Evolutionary conservation across 1,139 yeast species (phyloP), one percentile per base, ranked within the genome.

Genomic region (Suzukiozyma palmioleophila): DNA sequence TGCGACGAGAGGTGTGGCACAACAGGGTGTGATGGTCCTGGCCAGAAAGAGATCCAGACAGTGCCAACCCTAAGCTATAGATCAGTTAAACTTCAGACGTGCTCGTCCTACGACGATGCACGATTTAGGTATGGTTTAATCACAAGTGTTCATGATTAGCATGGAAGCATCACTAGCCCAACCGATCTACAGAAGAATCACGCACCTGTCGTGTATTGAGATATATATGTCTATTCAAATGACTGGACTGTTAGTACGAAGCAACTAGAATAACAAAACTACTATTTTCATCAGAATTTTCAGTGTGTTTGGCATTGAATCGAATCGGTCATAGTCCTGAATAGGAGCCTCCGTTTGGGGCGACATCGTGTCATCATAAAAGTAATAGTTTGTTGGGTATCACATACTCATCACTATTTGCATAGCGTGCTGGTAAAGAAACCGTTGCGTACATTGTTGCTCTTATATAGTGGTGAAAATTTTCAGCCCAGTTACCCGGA

Each of bases 301-400:
- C 76, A 71, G 76, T 71, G 36, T 24, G 75, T 69, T 70, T 69
- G 73, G 74, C 73, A 59, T 53, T 52, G 53, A 51, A 68, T 71
- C 76, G 76, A 69, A 64, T 71, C 77, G 76, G 75, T 71, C 76
- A 71, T 68, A 49, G 75, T 69, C 76, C 76, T 70, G 76, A 71
- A 68, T 51, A 70, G 75, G 75, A 66, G 56, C 74, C 75, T 71
- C 77, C 75, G 77, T 63, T 59, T 71, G 77, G 77, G 77, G 77
- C 77, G 77, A 71, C 77, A 69, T 50, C 65, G 53, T 61, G 76
- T 71, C 77, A 71, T 71, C 77, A 68, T 39, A 33, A 38, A 36
- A 43, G 42, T 30, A n/a, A 25, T 25, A 15, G 29, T 22, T 33
- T 13, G 21, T 33, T 26, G 30, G 11, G n/a, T 24, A 33, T 14